A percentile compares a stretch with the other conserved stretches of the same genome.
These are phyloP conservation scores for Penicillium sp. DNA, from an alignment of 2,329 filamentous ascomycete species.

Conservation along the genomic window DNA sequence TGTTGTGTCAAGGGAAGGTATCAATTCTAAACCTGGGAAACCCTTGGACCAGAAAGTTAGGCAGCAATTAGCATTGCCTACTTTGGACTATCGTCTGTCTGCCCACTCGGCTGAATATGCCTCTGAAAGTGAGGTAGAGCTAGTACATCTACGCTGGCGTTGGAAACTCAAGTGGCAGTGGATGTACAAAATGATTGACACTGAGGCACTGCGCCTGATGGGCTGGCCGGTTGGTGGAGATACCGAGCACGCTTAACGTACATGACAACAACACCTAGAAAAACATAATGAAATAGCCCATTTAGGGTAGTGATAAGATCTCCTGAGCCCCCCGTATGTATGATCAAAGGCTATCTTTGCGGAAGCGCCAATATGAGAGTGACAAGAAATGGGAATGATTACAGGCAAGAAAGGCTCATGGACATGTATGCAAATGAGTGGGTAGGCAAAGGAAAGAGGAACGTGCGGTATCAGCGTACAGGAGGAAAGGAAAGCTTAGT, in stretches of 20 bases:
- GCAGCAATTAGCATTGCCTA: conserved; percentile 31
- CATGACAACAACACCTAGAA: conserved; percentile 19
- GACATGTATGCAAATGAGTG: conserved; percentile 9
- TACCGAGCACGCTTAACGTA: conserved; percentile 29
- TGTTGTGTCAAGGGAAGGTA: conserved; percentile 26
- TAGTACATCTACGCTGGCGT: conserved; percentile 4
- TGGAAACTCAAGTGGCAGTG: conserved; percentile 42
- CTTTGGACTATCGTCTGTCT: conserved; percentile 26
- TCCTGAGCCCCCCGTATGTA: conserved; percentile 24
- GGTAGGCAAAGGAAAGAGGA: conserved; percentile 8
- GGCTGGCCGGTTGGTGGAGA: conserved; percentile 26
- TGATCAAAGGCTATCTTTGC: conserved; percentile 21
- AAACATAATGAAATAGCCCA: conserved; percentile 15
- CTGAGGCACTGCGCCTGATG: conserved; percentile 34
- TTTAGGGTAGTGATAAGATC: conserved; percentile 18
- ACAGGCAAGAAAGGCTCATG: conserved; percentile 12
- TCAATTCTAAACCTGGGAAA: background rate
- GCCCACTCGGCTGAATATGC: background rate
- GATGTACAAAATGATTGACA: conserved; percentile 44
- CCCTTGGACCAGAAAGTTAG: background rate
- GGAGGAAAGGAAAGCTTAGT: conserved; percentile 6
- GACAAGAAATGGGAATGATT: conserved; percentile 18
- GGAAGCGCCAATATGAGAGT: conserved; percentile 14
- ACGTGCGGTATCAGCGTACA: conserved; percentile 19
- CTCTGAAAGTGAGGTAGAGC: conserved; percentile 4